phyloP scores from a whole-genome alignment of 2,329 filamentous ascomycete genomes.

The Boeremia lycopersici region DNA sequence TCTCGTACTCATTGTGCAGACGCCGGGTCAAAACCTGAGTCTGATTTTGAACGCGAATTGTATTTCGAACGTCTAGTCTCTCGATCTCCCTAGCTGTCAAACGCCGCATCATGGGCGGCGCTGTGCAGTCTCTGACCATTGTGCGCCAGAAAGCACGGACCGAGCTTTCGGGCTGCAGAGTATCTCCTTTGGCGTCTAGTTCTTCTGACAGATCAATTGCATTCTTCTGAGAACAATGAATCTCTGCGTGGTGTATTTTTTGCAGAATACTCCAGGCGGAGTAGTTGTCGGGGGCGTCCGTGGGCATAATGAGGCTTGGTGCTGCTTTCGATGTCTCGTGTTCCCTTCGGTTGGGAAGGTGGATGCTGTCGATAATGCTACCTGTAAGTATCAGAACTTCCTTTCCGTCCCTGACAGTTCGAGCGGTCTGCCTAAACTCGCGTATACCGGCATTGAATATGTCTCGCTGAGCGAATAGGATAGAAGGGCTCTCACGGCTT shows the following conservation, averaged over 20 bases:
- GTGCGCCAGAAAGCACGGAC: neutral
- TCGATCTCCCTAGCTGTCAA: neutral
- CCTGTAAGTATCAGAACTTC: neutral
- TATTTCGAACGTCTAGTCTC: neutral
- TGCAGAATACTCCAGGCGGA: neutral
- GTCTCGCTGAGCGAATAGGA: neutral
- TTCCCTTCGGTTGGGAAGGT: neutral
- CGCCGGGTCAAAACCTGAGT: neutral
- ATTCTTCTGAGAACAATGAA: neutral
- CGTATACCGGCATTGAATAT: neutral
- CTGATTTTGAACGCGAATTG: neutral
- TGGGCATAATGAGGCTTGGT: neutral
- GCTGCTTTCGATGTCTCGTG: neutral
- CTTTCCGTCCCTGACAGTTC: neutral
- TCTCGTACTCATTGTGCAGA: neutral
- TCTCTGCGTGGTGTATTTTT: neutral
- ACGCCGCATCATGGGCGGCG: neutral
- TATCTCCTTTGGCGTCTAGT: neutral
- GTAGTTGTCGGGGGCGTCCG: neutral
- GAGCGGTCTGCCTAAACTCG: neutral
- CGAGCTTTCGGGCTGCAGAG: neutral
- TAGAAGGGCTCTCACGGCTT: neutral
- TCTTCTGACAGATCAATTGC: neutral
- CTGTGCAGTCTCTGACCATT: neutral
- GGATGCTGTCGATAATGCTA: neutral